These are phyloP conservation scores for Balamuthia mandrillaris DNA, from an alignment of 208 protist genomes.

Conservation along the genomic window DNA sequence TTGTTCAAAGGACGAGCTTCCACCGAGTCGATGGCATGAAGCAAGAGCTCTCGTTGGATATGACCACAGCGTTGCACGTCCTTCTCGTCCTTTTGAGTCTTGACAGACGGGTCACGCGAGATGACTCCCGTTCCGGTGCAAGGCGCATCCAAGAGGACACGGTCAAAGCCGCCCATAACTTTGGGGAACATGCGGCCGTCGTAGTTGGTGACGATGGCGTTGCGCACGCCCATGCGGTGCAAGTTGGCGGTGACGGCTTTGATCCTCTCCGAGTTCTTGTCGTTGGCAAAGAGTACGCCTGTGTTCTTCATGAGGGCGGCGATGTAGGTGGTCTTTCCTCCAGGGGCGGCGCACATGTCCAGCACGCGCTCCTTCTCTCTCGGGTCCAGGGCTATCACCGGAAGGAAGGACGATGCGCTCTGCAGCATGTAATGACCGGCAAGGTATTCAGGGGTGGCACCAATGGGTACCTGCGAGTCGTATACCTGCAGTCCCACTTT, in stretches of 20 bases:
- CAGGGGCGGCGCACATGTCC: constrained; percentile 97
- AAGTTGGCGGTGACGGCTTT: constrained; percentile 94
- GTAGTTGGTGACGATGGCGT: constrained; percentile 91
- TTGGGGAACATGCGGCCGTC: constrained; percentile 86
- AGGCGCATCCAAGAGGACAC: no score
- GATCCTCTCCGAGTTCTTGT: constrained; percentile 88
- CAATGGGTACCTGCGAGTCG: constrained; percentile 94
- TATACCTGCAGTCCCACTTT: constrained; percentile 97
- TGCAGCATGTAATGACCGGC: constrained; percentile 98
- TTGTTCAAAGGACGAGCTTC: no score
- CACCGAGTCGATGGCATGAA: no score
- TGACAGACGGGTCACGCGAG: no score
- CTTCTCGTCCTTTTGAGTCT: no score
- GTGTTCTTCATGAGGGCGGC: constrained; percentile 97
- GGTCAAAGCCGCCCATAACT: constrained; percentile 83
- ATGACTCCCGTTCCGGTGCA: no score
- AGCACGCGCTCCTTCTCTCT: constrained; percentile 89
- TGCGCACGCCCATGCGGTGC: constrained; percentile 90
- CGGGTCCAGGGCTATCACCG: constrained; percentile 94
- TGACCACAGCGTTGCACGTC: no score
- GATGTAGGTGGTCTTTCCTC: constrained; percentile 98
- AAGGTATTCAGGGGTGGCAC: constrained; percentile 98
- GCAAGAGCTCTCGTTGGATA: no score
- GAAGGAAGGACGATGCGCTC: constrained; percentile 95
- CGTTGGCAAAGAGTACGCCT: constrained; percentile 96